A percentile compares a stretch with the other conserved stretches of the same genome.
These are phyloP conservation scores for Vanilla planifolia DNA, from an alignment of 106 monocot genomes.

Conservation along the genomic window DNA sequence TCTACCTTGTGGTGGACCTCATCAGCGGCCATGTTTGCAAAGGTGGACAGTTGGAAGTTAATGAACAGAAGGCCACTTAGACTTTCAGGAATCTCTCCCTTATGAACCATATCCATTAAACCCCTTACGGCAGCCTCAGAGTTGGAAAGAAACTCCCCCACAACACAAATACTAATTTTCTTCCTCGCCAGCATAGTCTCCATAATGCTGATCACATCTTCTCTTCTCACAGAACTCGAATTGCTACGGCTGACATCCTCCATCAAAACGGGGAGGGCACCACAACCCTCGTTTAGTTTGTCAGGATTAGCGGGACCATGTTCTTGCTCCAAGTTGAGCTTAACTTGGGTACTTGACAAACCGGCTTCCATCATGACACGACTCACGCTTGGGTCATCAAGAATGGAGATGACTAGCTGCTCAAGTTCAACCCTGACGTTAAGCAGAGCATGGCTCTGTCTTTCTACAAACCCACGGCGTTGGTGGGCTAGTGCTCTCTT, in stretches of 20 bases:
- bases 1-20: constrained; percentile 73
- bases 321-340: constrained; percentile 49
- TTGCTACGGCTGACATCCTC: no score
- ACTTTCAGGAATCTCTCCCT: constrained; percentile 36
- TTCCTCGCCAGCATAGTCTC: constrained; percentile 29
- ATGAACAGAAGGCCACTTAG: constrained; percentile 48
- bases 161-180: constrained; percentile 47
- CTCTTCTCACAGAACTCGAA: constrained; percentile 18
- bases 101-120: constrained; percentile 50
- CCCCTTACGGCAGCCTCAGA: constrained; percentile 46
- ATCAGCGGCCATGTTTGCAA: constrained; percentile 36
- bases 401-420: constrained; percentile 65
- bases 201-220: constrained; percentile 49
- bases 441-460: constrained; percentile 56
- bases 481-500: constrained; percentile 91
- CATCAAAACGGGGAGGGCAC: no score
- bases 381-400: constrained; percentile 69
- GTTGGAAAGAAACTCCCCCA: constrained; percentile 48
- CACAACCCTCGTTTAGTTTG: no score
- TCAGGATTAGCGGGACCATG: no score
- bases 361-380: constrained; percentile 71
- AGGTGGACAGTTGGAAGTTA: constrained; percentile 45
- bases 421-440: constrained; percentile 70
- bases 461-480: constrained; percentile 61
- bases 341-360: constrained; percentile 69